Conservation (phyloP, 345 rosid genomes). For the Citrus maxima region DNA sequence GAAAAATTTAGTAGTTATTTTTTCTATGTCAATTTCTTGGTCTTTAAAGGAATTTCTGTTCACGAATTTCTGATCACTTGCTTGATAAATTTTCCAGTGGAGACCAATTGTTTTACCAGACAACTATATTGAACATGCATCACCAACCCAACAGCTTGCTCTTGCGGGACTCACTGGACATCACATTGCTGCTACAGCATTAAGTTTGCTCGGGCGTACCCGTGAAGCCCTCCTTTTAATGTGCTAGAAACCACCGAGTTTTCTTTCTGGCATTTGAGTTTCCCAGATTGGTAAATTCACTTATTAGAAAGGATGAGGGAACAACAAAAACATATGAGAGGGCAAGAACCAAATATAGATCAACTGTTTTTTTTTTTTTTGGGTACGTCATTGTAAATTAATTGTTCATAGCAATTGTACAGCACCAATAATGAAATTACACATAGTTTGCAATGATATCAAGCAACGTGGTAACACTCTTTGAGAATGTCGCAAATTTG, state of each 20-base stretch:
- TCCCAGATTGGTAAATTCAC: neutral
- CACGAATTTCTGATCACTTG: neutral
- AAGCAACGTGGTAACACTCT: no score
- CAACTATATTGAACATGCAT: conserved; percentile 70
- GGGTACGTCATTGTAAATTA: neutral
- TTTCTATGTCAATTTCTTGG: neutral
- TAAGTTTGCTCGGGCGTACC: conserved; percentile 76
- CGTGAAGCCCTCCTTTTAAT: conserved; percentile 85
- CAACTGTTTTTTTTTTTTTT: no score
- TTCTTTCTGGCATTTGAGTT: neutral
- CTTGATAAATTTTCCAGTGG: conserved; percentile 54
- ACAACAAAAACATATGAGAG: neutral
- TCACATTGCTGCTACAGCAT: conserved; percentile 86
- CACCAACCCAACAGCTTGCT: conserved; percentile 68
- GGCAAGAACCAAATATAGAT: neutral
- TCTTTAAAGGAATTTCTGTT: neutral
- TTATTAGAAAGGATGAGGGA: neutral
- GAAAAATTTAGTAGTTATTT: neutral
- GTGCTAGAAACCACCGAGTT: conserved; percentile 37
- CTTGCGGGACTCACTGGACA: conserved; percentile 83
- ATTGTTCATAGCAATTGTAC: neutral
- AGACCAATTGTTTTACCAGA: conserved; percentile 87
- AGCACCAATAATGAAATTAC: neutral
- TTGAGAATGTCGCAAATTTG: no score
- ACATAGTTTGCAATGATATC: neutral